Percentiles rank a stretch among this genome's conserved stretches.
These are phyloP conservation scores for Picea engelmannii DNA, from an alignment of 83 land plant genomes.

Conservation along the genomic window DNA sequence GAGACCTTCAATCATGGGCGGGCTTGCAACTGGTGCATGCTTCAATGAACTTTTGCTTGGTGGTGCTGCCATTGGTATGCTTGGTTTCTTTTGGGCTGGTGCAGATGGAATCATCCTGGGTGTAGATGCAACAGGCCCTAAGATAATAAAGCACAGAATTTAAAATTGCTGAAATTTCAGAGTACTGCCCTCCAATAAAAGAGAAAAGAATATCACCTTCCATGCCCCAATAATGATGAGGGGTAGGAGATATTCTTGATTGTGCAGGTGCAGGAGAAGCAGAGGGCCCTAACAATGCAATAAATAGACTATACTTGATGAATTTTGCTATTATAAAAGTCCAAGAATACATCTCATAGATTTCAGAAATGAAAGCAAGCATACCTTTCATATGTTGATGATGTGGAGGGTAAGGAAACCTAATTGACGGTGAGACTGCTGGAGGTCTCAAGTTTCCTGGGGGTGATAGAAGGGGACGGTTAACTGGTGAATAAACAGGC, in stretches of 20 bases:
- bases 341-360: too few relatives aligned
- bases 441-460: slow-evolving; percentile 5
- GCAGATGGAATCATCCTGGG: slow-evolving; percentile 5
- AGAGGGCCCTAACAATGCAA: background rate
- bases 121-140: slow-evolving; percentile 9
- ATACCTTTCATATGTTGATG: background rate
- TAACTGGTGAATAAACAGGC: slow-evolving; percentile 5
- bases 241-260: background rate
- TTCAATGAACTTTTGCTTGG: background rate
- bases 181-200: background rate
- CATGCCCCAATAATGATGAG: background rate
- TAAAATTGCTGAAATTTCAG: background rate
- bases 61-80: slow-evolving; percentile 2
- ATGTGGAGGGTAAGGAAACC: slow-evolving; percentile 5
- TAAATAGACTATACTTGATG: background rate
- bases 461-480: slow-evolving; percentile 5
- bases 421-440: slow-evolving; percentile 2
- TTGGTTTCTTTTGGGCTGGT: background rate
- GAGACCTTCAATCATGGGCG: slow-evolving; percentile 4
- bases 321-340: too few relatives aligned
- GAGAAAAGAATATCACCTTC: background rate
- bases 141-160: background rate
- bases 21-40: slow-evolving; percentile 13
- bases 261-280: slow-evolving; percentile 3
- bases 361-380: background rate